Base-by-base conservation (phyloP, 2,329 filamentous ascomycete species). In the Penicillium vulpinum region DNA sequence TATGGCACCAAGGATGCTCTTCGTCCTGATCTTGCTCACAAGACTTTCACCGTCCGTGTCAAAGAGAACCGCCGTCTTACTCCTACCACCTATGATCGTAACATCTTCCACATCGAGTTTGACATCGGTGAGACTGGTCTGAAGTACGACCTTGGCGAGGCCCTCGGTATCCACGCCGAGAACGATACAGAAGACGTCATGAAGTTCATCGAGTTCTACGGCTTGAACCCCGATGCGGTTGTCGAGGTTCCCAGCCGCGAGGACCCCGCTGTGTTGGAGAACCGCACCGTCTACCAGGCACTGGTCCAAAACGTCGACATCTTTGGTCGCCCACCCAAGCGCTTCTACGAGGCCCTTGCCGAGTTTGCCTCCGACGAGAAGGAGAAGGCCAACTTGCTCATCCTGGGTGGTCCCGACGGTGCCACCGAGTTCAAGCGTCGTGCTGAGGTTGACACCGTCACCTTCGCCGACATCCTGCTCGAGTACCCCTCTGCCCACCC, bases 51-150 rank as follows among this genome's bases (percentile, higher is more conserved):
- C 40, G 89, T 97, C 52, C 88, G 87, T 53, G 92, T 99, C 75
- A 91, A 95, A 81, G 94, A 97, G 81, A 97, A 96, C 79, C 90
- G 94, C 60, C 87, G 94, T 62, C 84, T 99, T 54, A 99, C 94
- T 0, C 94, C 94, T 3, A 69, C 77, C 24, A 89, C 87, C 31
- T 99, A 99, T 73, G 92, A 97, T 76, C 91, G 94, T 67, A 97
- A 99, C 83, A 97, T 99, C 77, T 99, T 99, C 88, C 94, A 99
- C 80, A 97, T 99, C 61, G 94, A 99, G 78, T 99, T 99, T 70
- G 94, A 97, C 71, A 85, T 99, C 24, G 93, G 93, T 59, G 78
- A 88, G 69, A 96, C 93, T 33, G 93, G 92, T 38, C 86, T 99
- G 62, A 96, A 86, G 40, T 99, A 99, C 79, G 91, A 96, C 73